These are phyloP conservation scores for Ogataea siamensis DNA, from an alignment of 805 yeast species.

Conservation along the genomic window DNA sequence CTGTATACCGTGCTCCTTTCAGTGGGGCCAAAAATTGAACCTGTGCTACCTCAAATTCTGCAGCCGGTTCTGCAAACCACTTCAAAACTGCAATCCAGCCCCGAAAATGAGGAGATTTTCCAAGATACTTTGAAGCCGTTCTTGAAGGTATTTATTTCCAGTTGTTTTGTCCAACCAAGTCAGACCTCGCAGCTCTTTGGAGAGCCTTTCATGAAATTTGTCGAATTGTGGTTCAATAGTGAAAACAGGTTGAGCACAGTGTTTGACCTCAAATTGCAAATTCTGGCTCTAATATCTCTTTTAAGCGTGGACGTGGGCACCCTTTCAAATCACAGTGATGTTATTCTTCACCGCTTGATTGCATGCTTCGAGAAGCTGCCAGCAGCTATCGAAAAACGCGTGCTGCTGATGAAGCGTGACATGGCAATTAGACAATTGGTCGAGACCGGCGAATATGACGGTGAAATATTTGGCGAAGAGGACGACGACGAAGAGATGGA, in stretches of 20 bases:
- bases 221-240: slow-evolving; percentile 48
- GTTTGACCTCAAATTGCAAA: slow-evolving; percentile 54
- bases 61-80: slow-evolving; percentile 26
- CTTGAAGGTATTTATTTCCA: slow-evolving; percentile 42
- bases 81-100: slow-evolving; percentile 31
- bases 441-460: slow-evolving; percentile 36
- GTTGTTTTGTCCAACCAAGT: slow-evolving; percentile 39
- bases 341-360: slow-evolving; percentile 36
- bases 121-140: slow-evolving; percentile 26
- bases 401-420: slow-evolving; percentile 43
- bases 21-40: slow-evolving; percentile 16
- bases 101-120: slow-evolving; percentile 20
- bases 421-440: slow-evolving; percentile 31
- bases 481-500: slow-evolving; percentile 30
- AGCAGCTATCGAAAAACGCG: slow-evolving; percentile 46
- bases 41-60: slow-evolving; percentile 19
- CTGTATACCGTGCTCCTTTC: slow-evolving; percentile 16
- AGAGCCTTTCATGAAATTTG: slow-evolving; percentile 37
- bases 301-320: slow-evolving; percentile 35
- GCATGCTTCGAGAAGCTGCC: slow-evolving; percentile 45
- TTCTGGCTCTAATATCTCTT: slow-evolving; percentile 43
- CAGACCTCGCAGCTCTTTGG: slow-evolving; percentile 39
- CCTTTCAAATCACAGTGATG: slow-evolving; percentile 25
- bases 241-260: slow-evolving; percentile 47
- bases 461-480: slow-evolving; percentile 18